Conservation (phyloP, 495 filamentous ascomycete species). For the Xylaria intraflava region DNA sequence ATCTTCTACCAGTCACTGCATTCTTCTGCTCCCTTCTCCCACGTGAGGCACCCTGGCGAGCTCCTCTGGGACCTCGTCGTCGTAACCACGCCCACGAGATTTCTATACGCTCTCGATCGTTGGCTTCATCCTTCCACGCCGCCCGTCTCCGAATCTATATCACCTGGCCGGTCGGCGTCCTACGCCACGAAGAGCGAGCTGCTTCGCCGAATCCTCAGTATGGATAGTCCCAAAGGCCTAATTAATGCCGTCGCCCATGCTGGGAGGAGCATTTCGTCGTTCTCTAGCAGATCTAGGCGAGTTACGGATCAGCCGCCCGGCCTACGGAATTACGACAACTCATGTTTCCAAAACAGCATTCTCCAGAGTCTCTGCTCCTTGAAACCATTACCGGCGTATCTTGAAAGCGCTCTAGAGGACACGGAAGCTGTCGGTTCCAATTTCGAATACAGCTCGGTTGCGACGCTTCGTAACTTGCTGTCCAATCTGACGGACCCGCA, state of each 20-base stretch:
- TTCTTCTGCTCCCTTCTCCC: conserved; percentile 18
- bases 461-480: conserved; percentile 57
- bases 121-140: conserved; percentile 33
- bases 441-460: conserved; percentile 25
- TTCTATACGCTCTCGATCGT: conserved; percentile 55
- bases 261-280: conserved; percentile 41
- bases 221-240: conserved; percentile 46
- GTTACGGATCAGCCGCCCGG: conserved; percentile 56
- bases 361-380: conserved; percentile 81
- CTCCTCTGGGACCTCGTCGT: conserved; percentile 61
- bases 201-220: conserved; percentile 58
- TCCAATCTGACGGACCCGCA: conserved; percentile 56
- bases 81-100: conserved; percentile 50
- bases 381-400: conserved; percentile 49
- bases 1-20: conserved; percentile 38
- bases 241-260: conserved; percentile 32
- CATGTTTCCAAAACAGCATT: conserved; percentile 96
- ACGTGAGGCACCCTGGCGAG: conserved; percentile 32
- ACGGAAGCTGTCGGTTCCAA: conserved; percentile 28
- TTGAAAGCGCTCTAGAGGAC: conserved; percentile 30
- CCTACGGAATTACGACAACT: conserved; percentile 86
- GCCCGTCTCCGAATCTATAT: conserved; percentile 19
- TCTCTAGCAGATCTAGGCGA: conserved; percentile 38
- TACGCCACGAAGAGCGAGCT: conserved; percentile 61
- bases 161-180: conserved; percentile 15